Percentiles rank a stretch among this genome's conserved stretches.
Conservation (phyloP, 2,329 filamentous ascomycete species). For the Alternaria rosae region DNA sequence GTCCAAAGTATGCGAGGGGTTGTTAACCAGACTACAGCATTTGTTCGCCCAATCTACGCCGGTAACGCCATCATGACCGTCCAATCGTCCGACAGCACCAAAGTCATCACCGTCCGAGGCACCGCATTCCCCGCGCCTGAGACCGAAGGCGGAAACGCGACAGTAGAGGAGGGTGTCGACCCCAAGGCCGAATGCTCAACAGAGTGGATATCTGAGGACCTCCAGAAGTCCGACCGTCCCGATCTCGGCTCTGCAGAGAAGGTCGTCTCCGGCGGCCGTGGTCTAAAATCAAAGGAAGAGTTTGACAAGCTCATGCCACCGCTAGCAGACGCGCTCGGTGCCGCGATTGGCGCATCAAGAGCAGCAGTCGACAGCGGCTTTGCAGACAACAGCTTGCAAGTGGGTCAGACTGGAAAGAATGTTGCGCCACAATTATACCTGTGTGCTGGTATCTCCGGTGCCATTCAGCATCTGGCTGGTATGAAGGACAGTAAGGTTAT, state of each 20-base stretch:
- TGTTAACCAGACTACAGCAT: conserved; percentile 60
- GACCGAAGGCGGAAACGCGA: conserved; percentile 74
- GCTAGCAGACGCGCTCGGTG: conserved; percentile 88
- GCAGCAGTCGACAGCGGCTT: conserved; percentile 97
- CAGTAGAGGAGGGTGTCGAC: conserved; percentile 82
- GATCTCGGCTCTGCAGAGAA: conserved; percentile 88
- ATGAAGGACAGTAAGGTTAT: conserved; percentile 99
- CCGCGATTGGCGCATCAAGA: conserved; percentile 93
- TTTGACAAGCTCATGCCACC: conserved; percentile 94
- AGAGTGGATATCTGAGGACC: conserved; percentile 93
- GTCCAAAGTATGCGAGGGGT: neutral
- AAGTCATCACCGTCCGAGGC: conserved; percentile 90
- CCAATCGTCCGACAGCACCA: conserved; percentile 83
- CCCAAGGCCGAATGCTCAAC: conserved; percentile 76
- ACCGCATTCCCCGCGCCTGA: conserved; percentile 86
- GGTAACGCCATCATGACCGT: conserved; percentile 97
- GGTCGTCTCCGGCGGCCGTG: conserved; percentile 92
- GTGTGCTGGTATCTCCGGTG: conserved; percentile 93
- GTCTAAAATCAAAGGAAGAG: conserved; percentile 96
- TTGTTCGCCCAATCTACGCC: conserved; percentile 95
- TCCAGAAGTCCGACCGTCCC: conserved; percentile 91
- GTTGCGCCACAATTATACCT: conserved; percentile 96
- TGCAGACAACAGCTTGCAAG: conserved; percentile 97
- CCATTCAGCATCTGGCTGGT: conserved; percentile 96
- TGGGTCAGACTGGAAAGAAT: conserved; percentile 98